Evolutionary conservation across 1,284 basidiomycete species (phyloP).

Genomic region (Trichosporon sp.): DNA sequence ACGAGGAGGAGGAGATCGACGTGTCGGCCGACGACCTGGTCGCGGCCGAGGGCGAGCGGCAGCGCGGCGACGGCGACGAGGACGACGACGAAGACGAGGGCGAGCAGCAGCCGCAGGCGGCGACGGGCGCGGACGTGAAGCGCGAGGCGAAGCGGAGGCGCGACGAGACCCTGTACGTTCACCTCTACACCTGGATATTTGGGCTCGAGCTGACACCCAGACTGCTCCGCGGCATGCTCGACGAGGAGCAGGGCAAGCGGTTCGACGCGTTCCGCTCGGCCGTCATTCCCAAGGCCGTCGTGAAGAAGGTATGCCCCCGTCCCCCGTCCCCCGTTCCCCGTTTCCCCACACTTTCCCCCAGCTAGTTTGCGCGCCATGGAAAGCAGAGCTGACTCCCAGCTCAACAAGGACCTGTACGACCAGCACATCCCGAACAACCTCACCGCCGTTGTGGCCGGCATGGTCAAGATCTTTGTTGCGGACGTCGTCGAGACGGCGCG

Average conservation of each 20-base stretch:
- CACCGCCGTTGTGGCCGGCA: slow-evolving; percentile 34
- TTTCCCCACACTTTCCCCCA: too few species aligned
- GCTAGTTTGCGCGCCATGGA: too few species aligned
- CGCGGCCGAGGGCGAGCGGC: slow-evolving; percentile 12
- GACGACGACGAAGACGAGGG: slow-evolving; percentile 26
- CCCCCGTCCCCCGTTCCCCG: too few species aligned
- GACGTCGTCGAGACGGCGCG: slow-evolving; percentile 41
- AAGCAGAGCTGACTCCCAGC: slow-evolving; percentile 19
- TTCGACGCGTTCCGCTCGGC: slow-evolving; percentile 40
- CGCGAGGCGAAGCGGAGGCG: slow-evolving; percentile 16
- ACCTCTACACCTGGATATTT: not conserved
- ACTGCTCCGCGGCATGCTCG: slow-evolving; percentile 35
- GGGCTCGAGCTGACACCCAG: slow-evolving; percentile 15
- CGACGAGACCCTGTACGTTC: slow-evolving; percentile 16
- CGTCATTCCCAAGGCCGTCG: slow-evolving; percentile 33
- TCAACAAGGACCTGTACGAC: slow-evolving; percentile 42
- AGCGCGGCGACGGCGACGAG: slow-evolving; percentile 17
- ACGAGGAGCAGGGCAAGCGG: slow-evolving; percentile 38
- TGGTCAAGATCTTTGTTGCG: slow-evolving; percentile 46
- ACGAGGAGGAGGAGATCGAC: slow-evolving; percentile 23
- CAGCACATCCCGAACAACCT: slow-evolving; percentile 34
- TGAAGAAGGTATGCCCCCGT: slow-evolving; percentile 31
- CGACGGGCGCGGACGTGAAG: slow-evolving; percentile 13
- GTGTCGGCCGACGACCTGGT: slow-evolving; percentile 25
- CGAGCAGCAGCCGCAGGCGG: slow-evolving; percentile 1